Base-by-base conservation (phyloP, 2,329 filamentous ascomycete species). In the Aspergillus niger region DNA sequence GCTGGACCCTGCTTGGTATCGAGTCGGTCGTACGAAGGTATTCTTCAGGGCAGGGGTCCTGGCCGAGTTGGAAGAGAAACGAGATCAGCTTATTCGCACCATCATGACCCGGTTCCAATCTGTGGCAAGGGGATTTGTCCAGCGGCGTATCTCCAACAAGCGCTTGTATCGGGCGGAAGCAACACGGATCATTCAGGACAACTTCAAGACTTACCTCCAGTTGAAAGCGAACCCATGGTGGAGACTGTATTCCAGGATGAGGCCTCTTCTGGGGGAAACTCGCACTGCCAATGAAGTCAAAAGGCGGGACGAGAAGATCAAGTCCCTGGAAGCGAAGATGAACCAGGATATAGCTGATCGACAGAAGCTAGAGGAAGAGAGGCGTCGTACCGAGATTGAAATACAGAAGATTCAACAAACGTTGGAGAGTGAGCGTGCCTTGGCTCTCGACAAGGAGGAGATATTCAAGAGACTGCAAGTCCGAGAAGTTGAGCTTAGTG, bases 21-120 rank as follows among this genome's bases (percentile, higher is more conserved):
- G 96, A 22, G 92, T 99, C 59, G 95, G 95, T 69, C 82, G 97
- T 59, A 97, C 92, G 24, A 99, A 99, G 77, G 94, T 99, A 11
- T 99, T 99, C 80, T 99, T 99, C 84, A 86, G 96, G 63, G 92
- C 95, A 47, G 95, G 95, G 61, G 94, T 99, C 2, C 84, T 99
- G 50, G 95, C 95, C 39, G 95, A 99, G 75, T 83, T 99, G 13
- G 95, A 99, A 85, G 96, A 98, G 76, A 91, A 96, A 74, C 89
- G 95, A 59, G 95, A 99, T 74, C 84, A 91, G 2, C 83, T 99
- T 20, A 98, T 99, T 67, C 90, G 91, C 7, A 90, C 97, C 65
- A 97, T 99, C 73, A 93, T 99, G 86, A 88, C 90, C 41, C 87
- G 89, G 32, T 99, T 99, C 74, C 96, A 99, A 72, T 95, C 93